These are phyloP conservation scores for Combretum micranthum DNA, from an alignment of 345 rosid species.

Conservation along the genomic window DNA sequence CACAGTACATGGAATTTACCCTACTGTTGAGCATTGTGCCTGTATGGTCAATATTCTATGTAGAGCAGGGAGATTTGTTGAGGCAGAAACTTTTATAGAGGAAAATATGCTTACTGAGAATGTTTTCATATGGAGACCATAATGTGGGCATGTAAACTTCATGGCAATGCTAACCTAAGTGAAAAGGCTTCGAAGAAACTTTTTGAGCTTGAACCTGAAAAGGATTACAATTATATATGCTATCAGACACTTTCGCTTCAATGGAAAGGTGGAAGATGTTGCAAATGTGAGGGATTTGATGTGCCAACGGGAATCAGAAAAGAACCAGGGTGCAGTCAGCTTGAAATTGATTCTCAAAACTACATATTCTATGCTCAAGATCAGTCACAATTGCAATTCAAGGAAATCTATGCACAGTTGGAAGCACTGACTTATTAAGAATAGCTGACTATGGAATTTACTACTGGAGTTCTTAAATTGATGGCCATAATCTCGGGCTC, in stretches of 20 bases:
- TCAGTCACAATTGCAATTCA: slow-evolving; percentile 19
- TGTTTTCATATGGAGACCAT: slow-evolving; percentile 34
- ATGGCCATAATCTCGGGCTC: too few species aligned
- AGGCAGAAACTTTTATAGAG: slow-evolving; percentile 23
- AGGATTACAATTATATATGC: slow-evolving; percentile 24
- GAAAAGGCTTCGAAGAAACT: slow-evolving; percentile 26
- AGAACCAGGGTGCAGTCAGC: slow-evolving; percentile 22
- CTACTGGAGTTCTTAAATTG: too few species aligned
- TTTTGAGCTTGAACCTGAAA: slow-evolving; percentile 28
- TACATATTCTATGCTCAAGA: slow-evolving; percentile 27
- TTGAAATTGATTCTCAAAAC: slow-evolving; percentile 18
- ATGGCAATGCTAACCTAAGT: slow-evolving; percentile 27
- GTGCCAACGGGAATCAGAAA: slow-evolving; percentile 11
- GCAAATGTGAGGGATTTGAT: slow-evolving; percentile 21
- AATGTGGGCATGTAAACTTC: slow-evolving; percentile 28
- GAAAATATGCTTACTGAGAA: slow-evolving; percentile 14
- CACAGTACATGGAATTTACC: slow-evolving; percentile 20
- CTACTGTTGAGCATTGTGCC: slow-evolving; percentile 27
- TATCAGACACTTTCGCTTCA: slow-evolving; percentile 29
- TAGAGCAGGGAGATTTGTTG: slow-evolving; percentile 28
- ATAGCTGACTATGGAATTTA: too few species aligned
- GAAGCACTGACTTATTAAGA: slow-evolving; percentile 14
- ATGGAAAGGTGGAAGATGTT: slow-evolving; percentile 23
- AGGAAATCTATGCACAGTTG: slow-evolving; percentile 17
- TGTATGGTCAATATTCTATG: slow-evolving; percentile 31